These are phyloP conservation scores for Cornus suecica DNA, from an alignment of 148 eudicot genomes.

Conservation along the genomic window DNA sequence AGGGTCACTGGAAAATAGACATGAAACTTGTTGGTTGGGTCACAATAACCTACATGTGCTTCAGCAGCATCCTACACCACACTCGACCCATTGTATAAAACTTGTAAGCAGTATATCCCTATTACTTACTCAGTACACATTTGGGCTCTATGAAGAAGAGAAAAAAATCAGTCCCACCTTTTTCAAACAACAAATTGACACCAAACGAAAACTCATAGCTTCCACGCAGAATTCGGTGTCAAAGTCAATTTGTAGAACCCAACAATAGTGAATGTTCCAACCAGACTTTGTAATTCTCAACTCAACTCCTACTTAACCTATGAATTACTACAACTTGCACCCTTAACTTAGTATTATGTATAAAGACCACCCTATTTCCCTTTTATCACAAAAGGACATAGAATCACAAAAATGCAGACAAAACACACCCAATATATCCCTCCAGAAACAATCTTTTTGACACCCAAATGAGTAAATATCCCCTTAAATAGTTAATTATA, in stretches of 20 bases:
- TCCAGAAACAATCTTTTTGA: neutral
- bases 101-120: neutral
- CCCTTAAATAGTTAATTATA: no score
- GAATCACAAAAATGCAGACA: neutral
- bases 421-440: neutral
- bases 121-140: neutral
- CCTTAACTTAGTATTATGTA: neutral
- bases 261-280: neutral
- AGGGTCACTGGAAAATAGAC: neutral
- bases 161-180: neutral
- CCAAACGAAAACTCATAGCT: neutral
- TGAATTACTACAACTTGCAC: neutral
- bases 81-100: neutral
- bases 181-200: neutral
- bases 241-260: no score
- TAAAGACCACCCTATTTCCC: neutral
- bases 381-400: neutral
- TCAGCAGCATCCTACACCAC: conserved; percentile 9
- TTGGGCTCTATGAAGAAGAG: neutral
- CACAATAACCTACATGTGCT: neutral
- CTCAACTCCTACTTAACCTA: neutral
- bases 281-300: neutral
- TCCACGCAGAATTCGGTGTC: neutral
- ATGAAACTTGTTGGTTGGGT: neutral
- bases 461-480: no score